These are phyloP conservation scores for Curvularia sp. DNA, from an alignment of 2,329 filamentous ascomycete genomes.

Conservation along the genomic window DNA sequence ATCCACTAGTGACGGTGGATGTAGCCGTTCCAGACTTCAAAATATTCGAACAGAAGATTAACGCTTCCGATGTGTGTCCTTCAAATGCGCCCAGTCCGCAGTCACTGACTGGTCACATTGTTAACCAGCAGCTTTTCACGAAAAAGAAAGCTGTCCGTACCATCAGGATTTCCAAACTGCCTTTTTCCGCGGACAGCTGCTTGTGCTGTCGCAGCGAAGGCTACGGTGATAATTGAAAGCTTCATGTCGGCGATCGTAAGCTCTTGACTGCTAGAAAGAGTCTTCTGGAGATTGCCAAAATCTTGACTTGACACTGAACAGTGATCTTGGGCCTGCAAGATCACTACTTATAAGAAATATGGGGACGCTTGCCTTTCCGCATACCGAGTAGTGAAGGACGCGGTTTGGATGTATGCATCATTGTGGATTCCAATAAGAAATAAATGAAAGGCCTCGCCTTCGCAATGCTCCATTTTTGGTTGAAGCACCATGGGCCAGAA, in stretches of 20 bases:
- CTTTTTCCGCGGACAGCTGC: slow-evolving; percentile 33
- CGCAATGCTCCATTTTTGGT: slow-evolving; percentile 21
- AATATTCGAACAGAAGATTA: slow-evolving; percentile 41
- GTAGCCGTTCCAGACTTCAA: slow-evolving; percentile 39
- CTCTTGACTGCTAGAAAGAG: background rate
- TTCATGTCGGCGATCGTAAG: slow-evolving; percentile 32
- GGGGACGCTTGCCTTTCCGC: slow-evolving; percentile 4
- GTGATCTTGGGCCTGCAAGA: slow-evolving; percentile 11
- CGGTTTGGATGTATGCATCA: slow-evolving; percentile 24
- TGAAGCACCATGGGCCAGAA: slow-evolving; percentile 26
- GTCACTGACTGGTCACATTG: slow-evolving; percentile 22
- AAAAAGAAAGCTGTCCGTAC: slow-evolving; percentile 22
- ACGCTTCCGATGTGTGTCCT: slow-evolving; percentile 41
- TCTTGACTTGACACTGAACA: slow-evolving; percentile 10
- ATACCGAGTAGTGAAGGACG: slow-evolving; percentile 8
- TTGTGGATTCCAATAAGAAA: slow-evolving; percentile 41
- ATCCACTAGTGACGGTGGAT: slow-evolving; percentile 30
- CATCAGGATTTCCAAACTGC: slow-evolving; percentile 33
- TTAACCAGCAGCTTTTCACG: slow-evolving; percentile 4
- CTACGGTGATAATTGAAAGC: slow-evolving; percentile 29
- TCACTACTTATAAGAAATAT: slow-evolving; percentile 35
- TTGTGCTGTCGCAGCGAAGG: slow-evolving; percentile 32
- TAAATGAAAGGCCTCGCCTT: slow-evolving; percentile 36
- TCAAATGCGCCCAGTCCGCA: slow-evolving; percentile 44
- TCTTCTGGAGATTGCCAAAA: slow-evolving; percentile 8